Conservation (phyloP, 331 rosid genomes). For the Spiraea crenata region DNA sequence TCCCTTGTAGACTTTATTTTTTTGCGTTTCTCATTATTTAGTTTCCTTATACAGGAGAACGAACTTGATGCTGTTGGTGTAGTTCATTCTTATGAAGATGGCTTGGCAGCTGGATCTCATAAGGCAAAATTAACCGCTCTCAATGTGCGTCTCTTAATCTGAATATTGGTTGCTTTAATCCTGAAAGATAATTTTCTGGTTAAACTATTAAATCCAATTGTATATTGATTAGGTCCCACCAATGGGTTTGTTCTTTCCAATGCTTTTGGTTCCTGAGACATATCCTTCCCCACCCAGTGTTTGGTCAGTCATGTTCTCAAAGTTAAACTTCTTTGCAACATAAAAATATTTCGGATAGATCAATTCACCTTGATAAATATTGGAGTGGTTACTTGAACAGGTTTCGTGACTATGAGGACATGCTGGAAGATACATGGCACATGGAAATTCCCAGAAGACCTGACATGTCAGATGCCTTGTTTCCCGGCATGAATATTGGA, state of each 20-base stretch:
- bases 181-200: conserved; percentile 9
- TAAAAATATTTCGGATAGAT: neutral
- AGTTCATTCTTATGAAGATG: conserved; percentile 89
- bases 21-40: conserved; percentile 20
- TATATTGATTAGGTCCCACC: conserved; percentile 72
- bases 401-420: conserved; percentile 85
- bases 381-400: conserved; percentile 31
- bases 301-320: conserved; percentile 53
- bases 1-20: neutral
- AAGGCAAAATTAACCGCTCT: conserved; percentile 82
- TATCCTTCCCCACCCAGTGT: conserved; percentile 93
- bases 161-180: conserved; percentile 20
- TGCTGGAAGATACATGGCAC: conserved; percentile 94
- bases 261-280: conserved; percentile 81
- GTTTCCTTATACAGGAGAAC: conserved; percentile 62
- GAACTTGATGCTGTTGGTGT: conserved; percentile 68
- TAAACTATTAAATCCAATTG: conserved; percentile 14
- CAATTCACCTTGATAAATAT: neutral
- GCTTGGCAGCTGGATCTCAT: conserved; percentile 70
- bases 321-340: conserved; percentile 18
- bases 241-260: conserved; percentile 94
- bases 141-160: conserved; percentile 47
- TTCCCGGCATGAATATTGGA: conserved; percentile 65
- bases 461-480: conserved; percentile 68
- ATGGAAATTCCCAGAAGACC: conserved; percentile 75